phyloP scores from a whole-genome alignment of 2,329 filamentous ascomycete species.

The Fusarium illudens region DNA sequence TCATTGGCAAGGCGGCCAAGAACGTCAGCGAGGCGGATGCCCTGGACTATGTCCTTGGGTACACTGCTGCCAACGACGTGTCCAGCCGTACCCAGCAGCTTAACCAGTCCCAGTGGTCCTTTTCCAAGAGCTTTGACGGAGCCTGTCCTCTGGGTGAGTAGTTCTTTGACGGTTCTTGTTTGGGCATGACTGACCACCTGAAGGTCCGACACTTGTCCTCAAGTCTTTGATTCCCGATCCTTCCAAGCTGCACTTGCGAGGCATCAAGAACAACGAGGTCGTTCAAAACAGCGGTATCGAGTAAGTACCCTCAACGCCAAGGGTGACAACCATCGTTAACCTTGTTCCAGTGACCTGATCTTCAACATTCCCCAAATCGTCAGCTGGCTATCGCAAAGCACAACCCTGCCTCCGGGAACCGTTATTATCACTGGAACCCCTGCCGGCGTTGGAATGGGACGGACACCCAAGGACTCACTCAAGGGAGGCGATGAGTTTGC shows the following conservation, averaged over 20 bases:
- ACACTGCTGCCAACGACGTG: conserved; percentile 70
- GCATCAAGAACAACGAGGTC: conserved; percentile 62
- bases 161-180: not conserved
- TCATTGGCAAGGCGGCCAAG: conserved; percentile 60
- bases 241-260: conserved; percentile 62
- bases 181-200: not conserved
- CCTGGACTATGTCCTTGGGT: conserved; percentile 68
- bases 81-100: conserved; percentile 50
- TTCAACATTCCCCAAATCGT: conserved; percentile 68
- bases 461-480: conserved; percentile 70
- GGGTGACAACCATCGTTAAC: not conserved
- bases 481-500: conserved; percentile 69
- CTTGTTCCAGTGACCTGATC: conserved; percentile 61
- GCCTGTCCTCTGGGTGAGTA: conserved; percentile 57
- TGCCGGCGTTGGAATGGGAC: conserved; percentile 75
- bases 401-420: conserved; percentile 68
- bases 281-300: conserved; percentile 36
- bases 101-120: conserved; percentile 47
- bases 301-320: conserved; percentile 28
- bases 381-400: conserved; percentile 66
- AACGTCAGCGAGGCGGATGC: conserved; percentile 66
- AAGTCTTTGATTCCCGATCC: conserved; percentile 64
- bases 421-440: conserved; percentile 74
- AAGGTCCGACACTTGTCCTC: conserved; percentile 73
- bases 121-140: conserved; percentile 67